Conservation (phyloP, 176 grass and related monocot genomes). For the Oropetium thomaeum region DNA sequence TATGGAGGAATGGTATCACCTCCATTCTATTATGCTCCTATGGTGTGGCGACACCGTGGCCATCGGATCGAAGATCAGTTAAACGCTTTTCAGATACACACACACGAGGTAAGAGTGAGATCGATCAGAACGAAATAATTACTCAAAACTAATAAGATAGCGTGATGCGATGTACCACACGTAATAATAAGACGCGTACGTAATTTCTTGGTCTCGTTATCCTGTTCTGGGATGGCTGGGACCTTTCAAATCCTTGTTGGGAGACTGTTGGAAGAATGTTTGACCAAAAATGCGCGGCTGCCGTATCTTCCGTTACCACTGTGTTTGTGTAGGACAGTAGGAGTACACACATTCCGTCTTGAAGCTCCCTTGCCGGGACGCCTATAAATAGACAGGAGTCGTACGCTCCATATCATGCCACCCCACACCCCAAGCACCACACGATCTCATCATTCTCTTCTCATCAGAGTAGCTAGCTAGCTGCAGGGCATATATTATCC, state of each 20-base stretch:
- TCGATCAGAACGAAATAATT: background rate
- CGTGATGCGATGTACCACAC: background rate
- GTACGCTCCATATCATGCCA: background rate
- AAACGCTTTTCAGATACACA: background rate
- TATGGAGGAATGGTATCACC: slow-evolving; percentile 8
- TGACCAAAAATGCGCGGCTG: background rate
- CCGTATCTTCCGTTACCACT: background rate
- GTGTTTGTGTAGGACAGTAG: background rate
- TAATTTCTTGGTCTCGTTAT: background rate
- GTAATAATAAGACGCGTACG: background rate
- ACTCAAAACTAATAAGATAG: background rate
- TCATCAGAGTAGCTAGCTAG: too few relatives aligned
- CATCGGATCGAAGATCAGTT: background rate
- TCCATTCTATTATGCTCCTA: background rate
- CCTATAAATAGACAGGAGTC: slow-evolving; percentile 35
- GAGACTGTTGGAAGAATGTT: background rate
- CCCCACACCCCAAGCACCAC: background rate
- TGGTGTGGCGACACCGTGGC: background rate
- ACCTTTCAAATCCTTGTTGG: slow-evolving; percentile 7
- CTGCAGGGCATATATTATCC: background rate
- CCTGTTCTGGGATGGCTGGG: background rate
- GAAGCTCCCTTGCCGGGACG: background rate
- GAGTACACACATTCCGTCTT: background rate
- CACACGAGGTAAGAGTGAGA: background rate
- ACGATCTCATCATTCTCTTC: background rate